Base-by-base conservation (phyloP, 2,329 filamentous ascomycete genomes). In the Leptographium lundbergii region DNA sequence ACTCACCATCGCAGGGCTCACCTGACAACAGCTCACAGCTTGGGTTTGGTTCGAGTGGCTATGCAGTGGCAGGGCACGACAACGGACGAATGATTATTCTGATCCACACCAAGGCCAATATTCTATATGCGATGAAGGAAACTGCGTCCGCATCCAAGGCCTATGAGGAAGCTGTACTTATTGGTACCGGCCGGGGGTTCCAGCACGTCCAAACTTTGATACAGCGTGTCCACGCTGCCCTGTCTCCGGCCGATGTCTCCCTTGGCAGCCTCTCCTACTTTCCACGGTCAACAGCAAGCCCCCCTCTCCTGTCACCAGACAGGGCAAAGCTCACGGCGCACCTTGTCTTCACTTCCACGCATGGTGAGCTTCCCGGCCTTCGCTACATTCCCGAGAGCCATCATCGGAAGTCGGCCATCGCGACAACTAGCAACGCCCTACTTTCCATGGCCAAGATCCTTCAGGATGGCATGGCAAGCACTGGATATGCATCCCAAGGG, bases 101-200 rank as follows among this genome's bases (percentile, higher is more conserved):
- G 19, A 85, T 97, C 48, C 94, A 99, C 72, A 91, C 92, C 24
- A 99, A 97, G 71, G 94, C 92, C n/a, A 97, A 97, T 63, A 95
- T 97, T 87, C 78, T 97, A 1, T 99, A 99, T 72, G 85, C 89
- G 29, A 75, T 95, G 34, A 92, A 92, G 53, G 87, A 96, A 64
- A 88, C 94, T 63, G 77, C 80, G 47, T 82, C 80, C 48, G 94
- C 94, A 50, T 91, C 92, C 1, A 82, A 85, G 65, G 90, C 94
- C 4, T 99, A 99, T 66, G 94, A 99, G 70, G 91, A 96, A 70
- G 92, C 91, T 0, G 90, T 99, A 4, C 73, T 96, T 57, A 92
- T 99, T 63, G 91, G 90, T 60, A 81, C 88, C 32, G 91, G 91
- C 1, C 81, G 85, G 62, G 77, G 80, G 54, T 80, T 86, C 6